Percentiles rank a stretch among this genome's conserved stretches.
Conservation (phyloP, 495 filamentous ascomycete genomes). For the Parachaetomium inaequale region DNA sequence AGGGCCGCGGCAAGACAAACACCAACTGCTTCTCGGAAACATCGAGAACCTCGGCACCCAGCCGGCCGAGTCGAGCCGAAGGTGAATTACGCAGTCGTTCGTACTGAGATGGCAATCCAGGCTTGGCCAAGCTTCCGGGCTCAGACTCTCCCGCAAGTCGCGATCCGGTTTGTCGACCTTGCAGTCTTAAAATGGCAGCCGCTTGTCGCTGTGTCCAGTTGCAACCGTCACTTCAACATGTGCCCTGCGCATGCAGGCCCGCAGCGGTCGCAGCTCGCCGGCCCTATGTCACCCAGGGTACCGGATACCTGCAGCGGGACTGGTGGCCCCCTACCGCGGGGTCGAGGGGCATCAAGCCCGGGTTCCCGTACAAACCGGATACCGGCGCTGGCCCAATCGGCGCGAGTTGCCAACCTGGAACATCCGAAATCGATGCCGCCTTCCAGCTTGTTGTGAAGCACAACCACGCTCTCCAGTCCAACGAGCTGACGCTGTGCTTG, state of each 20-base stretch:
- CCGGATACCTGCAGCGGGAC: not conserved
- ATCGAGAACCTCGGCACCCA: conserved; percentile 16
- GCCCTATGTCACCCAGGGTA: conserved; percentile 11
- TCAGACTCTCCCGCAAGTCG: not conserved
- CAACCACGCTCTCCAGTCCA: not conserved
- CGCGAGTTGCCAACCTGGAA: not conserved
- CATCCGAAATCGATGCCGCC: not conserved
- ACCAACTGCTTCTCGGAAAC: not conserved
- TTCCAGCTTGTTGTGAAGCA: not conserved
- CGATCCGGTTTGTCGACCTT: not conserved
- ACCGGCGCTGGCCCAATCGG: not conserved
- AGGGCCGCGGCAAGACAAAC: conserved; percentile 11
- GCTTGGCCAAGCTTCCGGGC: not conserved
- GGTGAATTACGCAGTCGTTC: not conserved
- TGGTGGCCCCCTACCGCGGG: not conserved
- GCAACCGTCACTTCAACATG: conserved; percentile 1
- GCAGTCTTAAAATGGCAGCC: not conserved
- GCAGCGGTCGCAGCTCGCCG: conserved; percentile 4
- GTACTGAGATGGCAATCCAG: not conserved
- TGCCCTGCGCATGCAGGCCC: conserved; percentile 5
- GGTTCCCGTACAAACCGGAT: conserved; percentile 16
- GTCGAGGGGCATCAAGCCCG: not conserved
- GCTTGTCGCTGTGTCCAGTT: not conserved
- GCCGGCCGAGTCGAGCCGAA: not conserved
- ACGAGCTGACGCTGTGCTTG: conserved; percentile 5